Evolutionary conservation across 345 rosid species (phyloP), one percentile per base, ranked within the genome.

Genomic region (Pelargonium nanum): DNA sequence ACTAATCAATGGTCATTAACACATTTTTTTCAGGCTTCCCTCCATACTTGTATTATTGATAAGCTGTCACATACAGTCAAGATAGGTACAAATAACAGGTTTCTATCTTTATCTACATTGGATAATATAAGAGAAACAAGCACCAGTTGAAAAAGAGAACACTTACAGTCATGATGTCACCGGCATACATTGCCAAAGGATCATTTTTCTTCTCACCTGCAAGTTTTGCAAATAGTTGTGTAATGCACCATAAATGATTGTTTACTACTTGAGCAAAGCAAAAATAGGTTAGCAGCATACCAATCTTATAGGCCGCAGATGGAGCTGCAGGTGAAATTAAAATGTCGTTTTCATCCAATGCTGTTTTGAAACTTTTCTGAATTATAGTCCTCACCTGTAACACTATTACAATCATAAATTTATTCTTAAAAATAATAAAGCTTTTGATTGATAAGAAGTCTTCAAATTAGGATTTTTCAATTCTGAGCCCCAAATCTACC

Each of bases 321-420:
- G 98, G 96, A 50, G 98, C 90, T 45, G 95, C 92, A 17, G 98
- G 96, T 66, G 95, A 91, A 61, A 91, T 86, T 40, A 91, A 85
- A 56, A 91, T 77, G 73, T 88, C 95, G 70, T 88, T 84, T 60
- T 80, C 70, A 40, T 79, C 90, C 71, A 86, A 71, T 4, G 92
- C 95, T 0, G 75, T 70, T 75, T 83, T 78, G 75, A 91, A 86
- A 80, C 82, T 85, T 70, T 77, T 77, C 72, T 51, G 72, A 58
- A 91, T 82, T 55, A 88, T 57, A 16, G 96, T 91, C 75, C 98
- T 80, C 17, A 86, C 98, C 98, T 88, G 64, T 63, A 62, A 74
- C 62, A 71, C 60, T 68, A 69, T 25, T 60, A 24, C 54, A 57
- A 58, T 75, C 65, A 64, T 69, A 22, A 66, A 66, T 56, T 59